Evolutionary conservation across 2,329 filamentous ascomycete genomes (phyloP).

Genomic region (Biscogniauxia mediterranea): DNA sequence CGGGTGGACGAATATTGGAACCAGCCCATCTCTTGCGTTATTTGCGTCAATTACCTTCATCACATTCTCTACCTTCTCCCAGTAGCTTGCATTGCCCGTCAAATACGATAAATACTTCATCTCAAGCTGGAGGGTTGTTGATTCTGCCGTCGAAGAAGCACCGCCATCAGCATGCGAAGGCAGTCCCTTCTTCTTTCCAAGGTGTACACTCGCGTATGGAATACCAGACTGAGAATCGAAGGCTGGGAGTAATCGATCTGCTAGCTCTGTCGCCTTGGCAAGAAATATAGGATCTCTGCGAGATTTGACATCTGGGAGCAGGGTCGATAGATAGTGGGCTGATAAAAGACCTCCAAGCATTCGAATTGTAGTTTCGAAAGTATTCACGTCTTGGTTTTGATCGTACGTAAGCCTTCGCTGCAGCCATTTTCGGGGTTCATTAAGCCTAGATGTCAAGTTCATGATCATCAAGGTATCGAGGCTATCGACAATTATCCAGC

Average conservation of each 20-base stretch:
- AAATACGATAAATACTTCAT: constrained; percentile 94
- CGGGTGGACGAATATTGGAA: constrained; percentile 87
- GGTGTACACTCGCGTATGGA: constrained; percentile 84
- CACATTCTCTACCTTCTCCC: constrained; percentile 83
- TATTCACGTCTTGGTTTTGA: constrained; percentile 91
- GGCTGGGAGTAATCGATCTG: constrained; percentile 78
- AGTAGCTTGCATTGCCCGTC: constrained; percentile 85
- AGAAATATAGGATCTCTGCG: constrained; percentile 84
- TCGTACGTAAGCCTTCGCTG: constrained; percentile 75
- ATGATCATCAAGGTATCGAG: constrained; percentile 96
- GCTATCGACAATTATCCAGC: constrained; percentile 95
- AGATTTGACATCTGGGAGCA: constrained; percentile 69
- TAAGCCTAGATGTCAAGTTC: constrained; percentile 83
- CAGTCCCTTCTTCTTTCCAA: constrained; percentile 72
- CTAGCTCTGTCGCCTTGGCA: constrained; percentile 88
- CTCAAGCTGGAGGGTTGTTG: constrained; percentile 87
- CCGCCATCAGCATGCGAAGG: constrained; percentile 79
- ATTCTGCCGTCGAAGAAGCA: constrained; percentile 88
- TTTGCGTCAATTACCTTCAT: constrained; percentile 86
- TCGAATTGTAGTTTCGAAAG: constrained; percentile 93
- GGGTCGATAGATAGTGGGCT: constrained; percentile 84
- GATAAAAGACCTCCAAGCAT: constrained; percentile 91
- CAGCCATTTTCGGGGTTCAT: constrained; percentile 84
- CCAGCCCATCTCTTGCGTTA: constrained; percentile 70
- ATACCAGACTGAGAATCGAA: constrained; percentile 84